These are phyloP conservation scores for Plantago coronopus DNA, from an alignment of 305 asterid species.

Conservation along the genomic window DNA sequence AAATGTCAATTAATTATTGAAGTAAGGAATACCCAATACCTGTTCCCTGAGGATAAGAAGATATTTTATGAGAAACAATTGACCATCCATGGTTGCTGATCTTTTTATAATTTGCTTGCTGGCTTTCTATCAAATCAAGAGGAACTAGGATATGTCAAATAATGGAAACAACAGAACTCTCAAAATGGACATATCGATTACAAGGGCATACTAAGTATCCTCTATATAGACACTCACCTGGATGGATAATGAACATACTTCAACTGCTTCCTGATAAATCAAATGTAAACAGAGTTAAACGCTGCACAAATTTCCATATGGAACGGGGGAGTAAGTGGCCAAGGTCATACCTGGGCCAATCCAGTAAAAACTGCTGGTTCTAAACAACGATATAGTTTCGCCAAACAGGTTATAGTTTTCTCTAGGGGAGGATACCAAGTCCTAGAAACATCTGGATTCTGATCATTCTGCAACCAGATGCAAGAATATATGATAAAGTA, in stretches of 20 bases:
- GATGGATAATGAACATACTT: constrained; percentile 83
- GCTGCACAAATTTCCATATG: constrained; percentile 11
- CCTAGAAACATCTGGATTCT: constrained; percentile 60
- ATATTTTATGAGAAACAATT: constrained; percentile 86
- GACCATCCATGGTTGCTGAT: constrained; percentile 90
- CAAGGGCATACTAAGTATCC: constrained; percentile 7
- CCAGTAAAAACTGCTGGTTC: constrained; percentile 93
- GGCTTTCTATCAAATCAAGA: constrained; percentile 73
- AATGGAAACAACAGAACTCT: constrained; percentile 16
- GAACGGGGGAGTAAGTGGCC: constrained; percentile 21
- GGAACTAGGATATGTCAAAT: constrained; percentile 20
- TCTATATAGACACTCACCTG: constrained; percentile 50
- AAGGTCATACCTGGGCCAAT: constrained; percentile 78
- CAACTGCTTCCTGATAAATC: constrained; percentile 85
- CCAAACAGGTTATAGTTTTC: constrained; percentile 90
- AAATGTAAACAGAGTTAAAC: constrained; percentile 1
- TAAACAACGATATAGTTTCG: constrained; percentile 83
- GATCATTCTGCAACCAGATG: constrained; percentile 57
- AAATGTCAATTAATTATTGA: constrained; percentile 7
- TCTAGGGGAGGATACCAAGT: constrained; percentile 98
- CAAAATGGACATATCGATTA: constrained; percentile 14
- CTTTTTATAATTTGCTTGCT: constrained; percentile 69
- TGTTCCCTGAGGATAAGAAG: constrained; percentile 96
- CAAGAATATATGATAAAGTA: constrained; percentile 21
- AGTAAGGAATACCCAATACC: constrained; percentile 39